phyloP scores from a whole-genome alignment of 345 rosid genomes.

The Trapa incisa region DNA sequence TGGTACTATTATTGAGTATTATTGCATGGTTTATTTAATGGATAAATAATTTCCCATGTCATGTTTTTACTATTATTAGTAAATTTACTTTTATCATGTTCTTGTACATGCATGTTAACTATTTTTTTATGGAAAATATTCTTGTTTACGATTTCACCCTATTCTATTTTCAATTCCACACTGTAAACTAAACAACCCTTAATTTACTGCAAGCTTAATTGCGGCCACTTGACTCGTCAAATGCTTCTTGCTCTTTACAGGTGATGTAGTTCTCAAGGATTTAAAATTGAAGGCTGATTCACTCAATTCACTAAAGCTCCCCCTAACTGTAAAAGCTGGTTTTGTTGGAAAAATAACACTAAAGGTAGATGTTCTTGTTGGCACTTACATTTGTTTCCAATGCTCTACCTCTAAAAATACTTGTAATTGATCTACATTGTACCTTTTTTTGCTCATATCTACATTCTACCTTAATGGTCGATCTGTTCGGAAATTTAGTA shows the following conservation, averaged over 20 bases:
- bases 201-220: not conserved
- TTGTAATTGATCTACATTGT: not conserved
- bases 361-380: slow-evolving; percentile 42
- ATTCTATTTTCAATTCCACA: no score
- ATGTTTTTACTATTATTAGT: no score
- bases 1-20: no score
- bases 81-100: no score
- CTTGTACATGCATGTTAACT: no score
- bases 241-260: slow-evolving; percentile 23
- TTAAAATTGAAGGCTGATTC: slow-evolving; percentile 91
- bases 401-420: not conserved
- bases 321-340: slow-evolving; percentile 94
- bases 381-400: not conserved
- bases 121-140: no score
- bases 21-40: no score
- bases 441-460: no score
- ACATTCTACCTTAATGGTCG: not conserved
- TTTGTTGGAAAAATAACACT: slow-evolving; percentile 85
- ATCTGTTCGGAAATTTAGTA: not conserved
- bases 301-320: slow-evolving; percentile 78
- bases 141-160: no score
- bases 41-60: no score
- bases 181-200: no score
- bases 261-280: slow-evolving; percentile 96
- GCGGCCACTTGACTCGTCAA: not conserved